A percentile compares a stretch with the other conserved stretches of the same genome.
These are phyloP conservation scores for Trichophaea hybrida DNA, from an alignment of 2,329 filamentous ascomycete species.

Conservation along the genomic window DNA sequence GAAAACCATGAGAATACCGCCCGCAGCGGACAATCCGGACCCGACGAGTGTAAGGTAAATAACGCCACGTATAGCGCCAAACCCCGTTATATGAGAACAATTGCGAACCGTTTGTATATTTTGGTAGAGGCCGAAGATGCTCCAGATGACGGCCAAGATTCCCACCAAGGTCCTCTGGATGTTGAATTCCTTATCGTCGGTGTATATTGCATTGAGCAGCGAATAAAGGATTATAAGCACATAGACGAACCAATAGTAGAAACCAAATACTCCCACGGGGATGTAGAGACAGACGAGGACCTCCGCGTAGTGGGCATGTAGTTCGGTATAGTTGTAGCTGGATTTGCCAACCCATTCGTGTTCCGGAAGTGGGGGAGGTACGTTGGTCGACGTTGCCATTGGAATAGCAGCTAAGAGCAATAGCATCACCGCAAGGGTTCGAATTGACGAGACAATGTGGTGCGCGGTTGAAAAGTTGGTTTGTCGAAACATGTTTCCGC, in stretches of 20 bases:
- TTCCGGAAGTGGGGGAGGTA: neutral
- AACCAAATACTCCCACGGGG: neutral
- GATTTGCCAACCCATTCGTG: neutral
- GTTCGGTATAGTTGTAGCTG: neutral
- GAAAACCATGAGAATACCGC: neutral
- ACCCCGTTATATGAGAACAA: neutral
- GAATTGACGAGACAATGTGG: no score
- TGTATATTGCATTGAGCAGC: no score
- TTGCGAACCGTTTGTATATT: neutral
- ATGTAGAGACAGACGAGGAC: neutral
- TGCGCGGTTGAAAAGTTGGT: no score
- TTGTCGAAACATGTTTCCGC: no score
- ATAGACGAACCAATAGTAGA: neutral
- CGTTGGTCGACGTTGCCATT: neutral
- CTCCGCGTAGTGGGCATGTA: neutral
- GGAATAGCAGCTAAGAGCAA: no score
- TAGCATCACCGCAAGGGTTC: no score
- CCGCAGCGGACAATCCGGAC: neutral
- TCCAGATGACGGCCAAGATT: neutral
- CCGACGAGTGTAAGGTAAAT: neutral
- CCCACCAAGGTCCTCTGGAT: no score
- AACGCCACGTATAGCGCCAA: neutral
- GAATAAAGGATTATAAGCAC: no score
- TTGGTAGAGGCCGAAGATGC: neutral
- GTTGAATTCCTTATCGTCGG: no score